phyloP scores from a whole-genome alignment of 768 basidiomycete genomes.

The Guyanaporus albipodus region DNA sequence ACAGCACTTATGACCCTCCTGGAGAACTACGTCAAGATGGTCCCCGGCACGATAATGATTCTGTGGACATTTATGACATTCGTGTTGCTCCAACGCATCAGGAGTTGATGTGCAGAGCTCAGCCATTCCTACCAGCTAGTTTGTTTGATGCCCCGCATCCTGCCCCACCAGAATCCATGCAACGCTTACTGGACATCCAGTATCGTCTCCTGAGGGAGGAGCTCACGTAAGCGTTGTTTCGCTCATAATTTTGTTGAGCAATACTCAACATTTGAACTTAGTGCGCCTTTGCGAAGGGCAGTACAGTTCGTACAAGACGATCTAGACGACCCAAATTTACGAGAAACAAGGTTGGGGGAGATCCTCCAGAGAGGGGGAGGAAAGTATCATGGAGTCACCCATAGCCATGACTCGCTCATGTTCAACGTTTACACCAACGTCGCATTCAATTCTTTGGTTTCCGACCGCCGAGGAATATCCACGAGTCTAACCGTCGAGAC shows the following conservation, averaged over 20 bases:
- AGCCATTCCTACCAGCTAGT: conserved; percentile 62
- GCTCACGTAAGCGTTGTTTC: conserved; percentile 43
- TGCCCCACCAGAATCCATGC: conserved; percentile 53
- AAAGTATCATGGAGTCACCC: conserved; percentile 45
- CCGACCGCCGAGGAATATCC: conserved; percentile 52
- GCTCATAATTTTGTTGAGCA: neutral
- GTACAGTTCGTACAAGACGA: conserved; percentile 49
- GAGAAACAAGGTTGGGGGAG: conserved; percentile 39
- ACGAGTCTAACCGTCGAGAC: conserved; percentile 44
- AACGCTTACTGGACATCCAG: conserved; percentile 66
- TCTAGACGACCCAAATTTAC: conserved; percentile 20
- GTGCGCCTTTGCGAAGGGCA: conserved; percentile 51
- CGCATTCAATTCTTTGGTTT: conserved; percentile 41
- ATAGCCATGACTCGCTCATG: conserved; percentile 45
- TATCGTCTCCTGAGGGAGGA: conserved; percentile 75
- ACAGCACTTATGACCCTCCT: conserved; percentile 49
- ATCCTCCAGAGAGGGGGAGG: conserved; percentile 55
- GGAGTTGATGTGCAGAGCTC: conserved; percentile 48
- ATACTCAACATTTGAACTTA: conserved; percentile 18
- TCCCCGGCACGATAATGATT: conserved; percentile 68
- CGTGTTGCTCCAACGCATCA: conserved; percentile 66
- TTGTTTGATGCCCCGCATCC: conserved; percentile 61
- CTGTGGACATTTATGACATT: conserved; percentile 50
- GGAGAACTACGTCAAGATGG: conserved; percentile 47
- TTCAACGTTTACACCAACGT: conserved; percentile 62